These are phyloP conservation scores for Chloropicon primus DNA, from an alignment of 139 green algal species.

Conservation along the genomic window DNA sequence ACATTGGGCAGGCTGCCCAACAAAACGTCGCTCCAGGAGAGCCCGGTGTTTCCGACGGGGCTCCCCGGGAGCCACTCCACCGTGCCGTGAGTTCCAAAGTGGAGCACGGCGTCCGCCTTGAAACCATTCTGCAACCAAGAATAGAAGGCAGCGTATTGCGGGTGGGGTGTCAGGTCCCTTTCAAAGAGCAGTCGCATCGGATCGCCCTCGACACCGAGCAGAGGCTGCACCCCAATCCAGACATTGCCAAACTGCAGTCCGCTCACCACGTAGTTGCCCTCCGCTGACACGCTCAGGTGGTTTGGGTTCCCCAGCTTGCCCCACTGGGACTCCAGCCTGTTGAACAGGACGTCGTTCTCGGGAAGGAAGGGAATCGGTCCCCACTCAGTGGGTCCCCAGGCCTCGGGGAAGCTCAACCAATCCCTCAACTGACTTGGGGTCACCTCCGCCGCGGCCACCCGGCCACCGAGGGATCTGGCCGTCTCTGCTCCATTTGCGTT, in stretches of 20 bases:
- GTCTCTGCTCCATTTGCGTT: neutral
- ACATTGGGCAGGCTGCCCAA: conserved; percentile 82
- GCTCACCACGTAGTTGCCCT: conserved; percentile 18
- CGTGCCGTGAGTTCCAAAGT: conserved; percentile 98
- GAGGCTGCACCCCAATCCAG: conserved; percentile 83
- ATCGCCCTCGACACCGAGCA: conserved; percentile 90
- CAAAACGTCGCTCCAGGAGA: conserved; percentile 46
- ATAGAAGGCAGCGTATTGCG: conserved; percentile 21
- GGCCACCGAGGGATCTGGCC: conserved; percentile 21
- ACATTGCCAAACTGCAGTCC: conserved; percentile 79
- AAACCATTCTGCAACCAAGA: conserved; percentile 58
- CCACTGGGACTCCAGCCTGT: conserved; percentile 78
- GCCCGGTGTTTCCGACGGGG: conserved; percentile 67
- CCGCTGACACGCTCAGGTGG: conserved; percentile 35
- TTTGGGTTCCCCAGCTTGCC: conserved; percentile 58
- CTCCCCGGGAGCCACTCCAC: conserved; percentile 91
- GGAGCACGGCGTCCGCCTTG: conserved; percentile 73
- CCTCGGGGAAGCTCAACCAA: conserved; percentile 38
- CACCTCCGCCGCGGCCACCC: conserved; percentile 34
- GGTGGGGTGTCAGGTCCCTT: conserved; percentile 93
- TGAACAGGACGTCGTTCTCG: conserved; percentile 53
- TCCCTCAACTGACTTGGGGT: conserved; percentile 34
- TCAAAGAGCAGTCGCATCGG: conserved; percentile 97
- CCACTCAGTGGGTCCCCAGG: conserved; percentile 82
- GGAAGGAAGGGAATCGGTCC: conserved; percentile 81